These are phyloP conservation scores for Penicillium corylophilum DNA, from an alignment of 2,329 filamentous ascomycete species.

Conservation along the genomic window DNA sequence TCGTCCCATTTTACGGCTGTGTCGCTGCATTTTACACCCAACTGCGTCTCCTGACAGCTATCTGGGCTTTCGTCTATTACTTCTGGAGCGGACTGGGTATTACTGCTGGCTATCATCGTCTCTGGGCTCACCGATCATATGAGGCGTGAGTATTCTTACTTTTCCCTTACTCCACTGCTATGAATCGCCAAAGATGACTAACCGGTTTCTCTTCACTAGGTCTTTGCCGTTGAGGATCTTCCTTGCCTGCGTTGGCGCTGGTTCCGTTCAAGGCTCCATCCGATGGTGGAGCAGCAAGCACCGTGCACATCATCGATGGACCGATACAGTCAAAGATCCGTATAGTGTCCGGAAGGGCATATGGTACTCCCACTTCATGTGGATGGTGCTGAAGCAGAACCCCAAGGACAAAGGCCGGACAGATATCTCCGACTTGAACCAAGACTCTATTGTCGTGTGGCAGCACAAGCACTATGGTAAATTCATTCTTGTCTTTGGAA, in stretches of 20 bases:
- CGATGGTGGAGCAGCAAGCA: constrained; percentile 83
- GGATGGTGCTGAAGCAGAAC: constrained; percentile 81
- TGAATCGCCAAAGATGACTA: background rate
- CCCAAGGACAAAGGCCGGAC: constrained; percentile 78
- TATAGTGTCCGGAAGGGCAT: constrained; percentile 86
- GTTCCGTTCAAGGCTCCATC: constrained; percentile 77
- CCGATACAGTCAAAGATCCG: constrained; percentile 83
- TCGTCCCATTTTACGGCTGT: constrained; percentile 69
- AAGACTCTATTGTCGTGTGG: constrained; percentile 77
- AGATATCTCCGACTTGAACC: constrained; percentile 81
- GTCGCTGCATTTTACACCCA: constrained; percentile 73
- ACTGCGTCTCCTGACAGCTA: constrained; percentile 63
- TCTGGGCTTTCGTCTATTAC: constrained; percentile 73
- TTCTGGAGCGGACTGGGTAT: constrained; percentile 75
- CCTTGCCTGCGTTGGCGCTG: constrained; percentile 72
- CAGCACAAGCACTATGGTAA: constrained; percentile 81
- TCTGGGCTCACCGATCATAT: constrained; percentile 80
- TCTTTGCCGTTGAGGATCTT: constrained; percentile 71
- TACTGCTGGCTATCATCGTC: constrained; percentile 73
- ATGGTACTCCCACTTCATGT: constrained; percentile 75
- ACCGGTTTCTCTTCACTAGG: constrained; percentile 48
- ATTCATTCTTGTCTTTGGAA: constrained; percentile 69
- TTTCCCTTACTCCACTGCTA: background rate
- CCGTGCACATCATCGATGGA: constrained; percentile 81
- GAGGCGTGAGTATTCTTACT: constrained; percentile 30